Evolutionary conservation across 768 basidiomycete genomes (phyloP).

Genomic region (Mycena belliarum): DNA sequence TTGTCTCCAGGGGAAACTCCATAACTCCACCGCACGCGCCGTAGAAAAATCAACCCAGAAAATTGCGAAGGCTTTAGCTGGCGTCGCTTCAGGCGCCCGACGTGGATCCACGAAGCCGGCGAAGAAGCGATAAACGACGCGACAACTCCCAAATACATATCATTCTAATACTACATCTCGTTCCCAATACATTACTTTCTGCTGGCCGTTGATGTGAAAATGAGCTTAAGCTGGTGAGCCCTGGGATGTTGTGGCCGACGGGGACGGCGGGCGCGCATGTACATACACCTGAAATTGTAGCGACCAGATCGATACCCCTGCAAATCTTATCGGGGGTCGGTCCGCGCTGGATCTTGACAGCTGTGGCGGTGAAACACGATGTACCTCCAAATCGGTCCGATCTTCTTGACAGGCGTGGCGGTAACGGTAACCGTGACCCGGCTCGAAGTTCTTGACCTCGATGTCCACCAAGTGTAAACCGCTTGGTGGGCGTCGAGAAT

Average conservation of each 20-base stretch:
- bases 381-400: not conserved
- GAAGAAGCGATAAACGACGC: not conserved
- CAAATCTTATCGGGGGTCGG: no score
- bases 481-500: not conserved
- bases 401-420: not conserved
- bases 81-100: not conserved
- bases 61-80: not conserved
- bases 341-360: no score
- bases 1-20: conserved; percentile 5
- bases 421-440: not conserved
- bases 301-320: no score
- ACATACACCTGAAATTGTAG: no score
- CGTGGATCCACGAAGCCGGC: not conserved
- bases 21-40: conserved; percentile 4
- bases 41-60: not conserved
- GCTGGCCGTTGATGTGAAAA: no score
- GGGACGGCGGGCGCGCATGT: no score
- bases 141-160: not conserved
- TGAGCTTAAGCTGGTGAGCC: no score
- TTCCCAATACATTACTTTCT: not conserved
- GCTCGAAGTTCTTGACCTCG: not conserved
- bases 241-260: no score
- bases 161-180: not conserved
- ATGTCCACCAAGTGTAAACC: not conserved
- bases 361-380: no score